Evolutionary conservation across 2,329 filamentous ascomycete genomes (phyloP), one percentile per base, ranked within the genome.

Genomic region (Clonostachys rhizophaga): DNA sequence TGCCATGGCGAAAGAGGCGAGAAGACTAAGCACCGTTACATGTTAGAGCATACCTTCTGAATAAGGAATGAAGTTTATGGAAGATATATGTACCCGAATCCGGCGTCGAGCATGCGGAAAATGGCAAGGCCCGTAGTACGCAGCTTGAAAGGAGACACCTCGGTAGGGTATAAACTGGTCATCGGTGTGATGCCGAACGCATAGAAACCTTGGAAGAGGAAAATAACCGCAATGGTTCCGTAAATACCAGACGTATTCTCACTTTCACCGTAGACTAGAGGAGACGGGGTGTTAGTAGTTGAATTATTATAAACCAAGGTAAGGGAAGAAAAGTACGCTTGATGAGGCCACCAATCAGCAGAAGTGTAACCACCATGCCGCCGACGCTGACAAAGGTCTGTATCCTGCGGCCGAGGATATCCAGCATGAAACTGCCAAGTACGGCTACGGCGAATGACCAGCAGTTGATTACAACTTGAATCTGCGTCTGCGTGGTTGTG

Each of bases 241-340:
- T 70, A 72, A 14, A 70, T 62, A 6, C 61, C 68, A 6, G 66
- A 63, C 7, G 55, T 60, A 49, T 71, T 61, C 2, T 56, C 61
- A 34, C 62, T 66, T 10, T 45, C 57, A 54, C 68, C 64, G 43
- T 66, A 69, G 24, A 10, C 24, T 30, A 30, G 24, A 30, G 24
- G 2, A 30, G 24, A 30, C 2, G 14, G 24, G 2, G 14, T 20
- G n/a, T 2, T 8, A 30, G 9, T 30, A 10, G 10, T 30, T 10
- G 9, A 10, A 30, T 30, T 30, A 4, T 18, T 18, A 18, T 5
- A 18, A 18, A 30, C 24, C 24, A 30, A 30, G 24, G 24, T 9
- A 8, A 30, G 11, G 3, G n/a, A 42, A 50, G 46, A 40, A 10
- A 10, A 10, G 24, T 30, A 58, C 57, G 40, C 37, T 60, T 61